Percentiles rank a stretch among this genome's conserved stretches.
phyloP scores from a whole-genome alignment of 331 rosid species.

The Ulmus americana region DNA sequence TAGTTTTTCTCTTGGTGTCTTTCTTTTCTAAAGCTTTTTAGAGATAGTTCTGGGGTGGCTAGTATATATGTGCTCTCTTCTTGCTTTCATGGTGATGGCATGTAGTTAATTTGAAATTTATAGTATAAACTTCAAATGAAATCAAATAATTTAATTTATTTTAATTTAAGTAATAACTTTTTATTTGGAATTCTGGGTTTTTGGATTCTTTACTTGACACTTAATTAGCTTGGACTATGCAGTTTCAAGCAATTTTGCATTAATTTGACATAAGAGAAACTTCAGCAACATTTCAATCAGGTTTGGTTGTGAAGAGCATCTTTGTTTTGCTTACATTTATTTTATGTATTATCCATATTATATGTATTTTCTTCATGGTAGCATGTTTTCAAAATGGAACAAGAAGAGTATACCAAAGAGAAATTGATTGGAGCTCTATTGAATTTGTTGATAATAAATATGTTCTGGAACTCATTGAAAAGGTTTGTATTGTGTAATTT shows the following conservation, averaged over 20 bases:
- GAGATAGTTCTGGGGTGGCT: background rate
- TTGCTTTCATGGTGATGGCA: conserved; percentile 5
- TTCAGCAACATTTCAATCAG: conserved; percentile 99
- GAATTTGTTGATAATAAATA: conserved; percentile 99
- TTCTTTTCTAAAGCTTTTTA: background rate
- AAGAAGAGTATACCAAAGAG: conserved; percentile 98
- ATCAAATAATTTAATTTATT: background rate
- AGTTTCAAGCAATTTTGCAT: conserved; percentile 99
- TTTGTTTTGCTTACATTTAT: conserved; percentile 15
- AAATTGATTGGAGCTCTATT: conserved; percentile 99
- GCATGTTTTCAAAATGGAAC: conserved; percentile 99
- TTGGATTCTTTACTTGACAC: conserved; percentile 13
- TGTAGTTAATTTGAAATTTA: background rate
- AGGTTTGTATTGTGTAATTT: conserved; percentile 42
- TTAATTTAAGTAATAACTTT: background rate
- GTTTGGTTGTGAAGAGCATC: conserved; percentile 34
- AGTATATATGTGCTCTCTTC: background rate
- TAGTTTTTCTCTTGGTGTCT: background rate
- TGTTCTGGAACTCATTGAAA: conserved; percentile 89
- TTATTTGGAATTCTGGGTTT: conserved; percentile 2
- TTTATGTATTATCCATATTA: conserved; percentile 10
- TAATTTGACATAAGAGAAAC: conserved; percentile 96
- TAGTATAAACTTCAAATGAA: background rate
- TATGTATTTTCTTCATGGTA: conserved; percentile 32
- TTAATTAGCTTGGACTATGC: conserved; percentile 27